Percentiles rank a stretch among this genome's conserved stretches.
These are phyloP conservation scores for Talaromyces sp. DNA, from an alignment of 2,329 filamentous ascomycete genomes.

Conservation along the genomic window DNA sequence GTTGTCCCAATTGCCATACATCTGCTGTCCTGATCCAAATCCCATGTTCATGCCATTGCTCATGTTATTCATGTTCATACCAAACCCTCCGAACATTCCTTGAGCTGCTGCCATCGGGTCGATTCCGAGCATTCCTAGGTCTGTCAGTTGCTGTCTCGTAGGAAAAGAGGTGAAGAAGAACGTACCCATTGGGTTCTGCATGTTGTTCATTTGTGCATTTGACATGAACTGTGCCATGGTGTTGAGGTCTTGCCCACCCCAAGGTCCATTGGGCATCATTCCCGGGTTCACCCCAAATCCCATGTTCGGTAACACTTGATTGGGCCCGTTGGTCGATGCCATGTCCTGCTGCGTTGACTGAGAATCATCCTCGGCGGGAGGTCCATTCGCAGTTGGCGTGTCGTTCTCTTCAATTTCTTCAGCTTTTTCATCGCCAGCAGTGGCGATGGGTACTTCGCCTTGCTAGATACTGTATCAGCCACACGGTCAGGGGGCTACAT, in stretches of 20 bases:
- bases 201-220: slow-evolving; percentile 45
- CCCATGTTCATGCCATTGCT: slow-evolving; percentile 70
- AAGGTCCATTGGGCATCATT: slow-evolving; percentile 55
- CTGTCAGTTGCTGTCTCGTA: slow-evolving; percentile 16
- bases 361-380: neutral
- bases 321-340: slow-evolving; percentile 8
- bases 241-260: slow-evolving; percentile 60
- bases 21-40: slow-evolving; percentile 49
- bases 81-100: slow-evolving; percentile 45
- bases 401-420: slow-evolving; percentile 2
- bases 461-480: neutral
- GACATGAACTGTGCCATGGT: slow-evolving; percentile 63
- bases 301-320: slow-evolving; percentile 20
- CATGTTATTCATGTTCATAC: slow-evolving; percentile 84
- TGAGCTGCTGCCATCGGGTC: slow-evolving; percentile 51
- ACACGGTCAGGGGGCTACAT: neutral
- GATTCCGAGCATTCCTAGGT: slow-evolving; percentile 72
- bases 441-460: neutral
- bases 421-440: neutral
- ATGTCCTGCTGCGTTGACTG: slow-evolving; percentile 14
- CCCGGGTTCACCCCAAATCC: slow-evolving; percentile 41
- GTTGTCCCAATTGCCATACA: slow-evolving; percentile 75
- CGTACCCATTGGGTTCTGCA: slow-evolving; percentile 88
- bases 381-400: slow-evolving; percentile 7
- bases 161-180: slow-evolving; percentile 14